Percentiles rank a stretch among this genome's conserved stretches.
Conservation (phyloP, 2,329 filamentous ascomycete genomes). For the Alternaria novae-zelandiae region DNA sequence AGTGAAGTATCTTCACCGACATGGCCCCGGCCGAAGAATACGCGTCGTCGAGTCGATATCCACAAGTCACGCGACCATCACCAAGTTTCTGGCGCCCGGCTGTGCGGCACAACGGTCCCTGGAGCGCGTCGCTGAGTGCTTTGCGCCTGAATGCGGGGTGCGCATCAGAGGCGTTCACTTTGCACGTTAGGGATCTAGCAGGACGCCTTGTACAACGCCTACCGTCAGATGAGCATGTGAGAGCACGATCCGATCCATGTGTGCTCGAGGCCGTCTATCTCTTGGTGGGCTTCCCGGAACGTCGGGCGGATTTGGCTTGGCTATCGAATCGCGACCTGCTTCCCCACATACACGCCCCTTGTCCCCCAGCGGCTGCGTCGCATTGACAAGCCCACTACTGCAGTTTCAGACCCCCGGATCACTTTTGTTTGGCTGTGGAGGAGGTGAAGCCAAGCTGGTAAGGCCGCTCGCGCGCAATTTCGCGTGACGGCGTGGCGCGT, state of each 20-base stretch:
- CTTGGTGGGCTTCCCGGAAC: constrained; percentile 6
- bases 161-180: constrained; percentile 2
- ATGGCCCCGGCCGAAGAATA: constrained; percentile 2
- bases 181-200: background rate
- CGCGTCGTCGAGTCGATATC: constrained; percentile 2
- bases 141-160: constrained; percentile 1
- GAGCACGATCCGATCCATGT: constrained; percentile 5
- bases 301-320: constrained; percentile 18
- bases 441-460: constrained; percentile 20
- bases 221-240: constrained; percentile 3
- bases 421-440: constrained; percentile 21
- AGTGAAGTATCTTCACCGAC: constrained; percentile 13
- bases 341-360: constrained; percentile 29
- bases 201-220: background rate
- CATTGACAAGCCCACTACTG: constrained; percentile 27
- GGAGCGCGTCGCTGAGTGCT: background rate
- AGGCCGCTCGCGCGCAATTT: constrained; percentile 11
- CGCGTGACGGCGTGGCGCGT: constrained; percentile 26
- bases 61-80: background rate
- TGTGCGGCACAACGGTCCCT: constrained; percentile 8
- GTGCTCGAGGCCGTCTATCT: constrained; percentile 1
- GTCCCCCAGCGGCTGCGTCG: constrained; percentile 22
- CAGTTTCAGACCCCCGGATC: constrained; percentile 16
- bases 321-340: constrained; percentile 18
- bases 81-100: background rate